A percentile compares a stretch with the other conserved stretches of the same genome.
Conservation (phyloP, 768 basidiomycete genomes). For the Phlegmacium glaucopus region DNA sequence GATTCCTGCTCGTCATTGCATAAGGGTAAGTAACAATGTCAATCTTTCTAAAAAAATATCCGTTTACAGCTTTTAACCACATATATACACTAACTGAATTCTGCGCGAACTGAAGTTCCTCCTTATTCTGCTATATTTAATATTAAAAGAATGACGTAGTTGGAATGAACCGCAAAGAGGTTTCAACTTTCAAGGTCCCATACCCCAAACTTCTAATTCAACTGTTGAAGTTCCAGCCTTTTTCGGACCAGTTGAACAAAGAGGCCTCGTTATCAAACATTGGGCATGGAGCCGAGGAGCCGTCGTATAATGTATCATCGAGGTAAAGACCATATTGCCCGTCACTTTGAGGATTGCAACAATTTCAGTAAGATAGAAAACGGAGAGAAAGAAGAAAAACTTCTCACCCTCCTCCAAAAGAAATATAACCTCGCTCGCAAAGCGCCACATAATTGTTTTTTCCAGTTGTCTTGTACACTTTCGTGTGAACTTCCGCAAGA, state of each 20-base stretch:
- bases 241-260: constrained; percentile 54
- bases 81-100: too few species aligned
- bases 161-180: neutral
- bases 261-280: constrained; percentile 85
- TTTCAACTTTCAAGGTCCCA: constrained; percentile 49
- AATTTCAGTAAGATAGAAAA: neutral
- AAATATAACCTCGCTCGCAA: too few species aligned
- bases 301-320: constrained; percentile 75
- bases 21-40: too few species aligned
- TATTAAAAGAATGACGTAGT: too few species aligned
- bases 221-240: constrained; percentile 40
- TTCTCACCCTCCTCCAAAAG: constrained; percentile 90
- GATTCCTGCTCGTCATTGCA: too few species aligned
- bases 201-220: constrained; percentile 89
- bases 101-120: too few species aligned
- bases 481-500: constrained; percentile 67
- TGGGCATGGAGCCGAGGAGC: constrained; percentile 80
- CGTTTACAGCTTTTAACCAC: too few species aligned
- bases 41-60: too few species aligned
- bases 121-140: too few species aligned
- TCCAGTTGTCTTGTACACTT: constrained; percentile 82
- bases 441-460: too few species aligned
- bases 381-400: neutral
- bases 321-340: constrained; percentile 88
- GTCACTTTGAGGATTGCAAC: constrained; percentile 45